Base-by-base conservation (phyloP, 2,329 filamentous ascomycete species). In the Fusarium proliferatum region DNA sequence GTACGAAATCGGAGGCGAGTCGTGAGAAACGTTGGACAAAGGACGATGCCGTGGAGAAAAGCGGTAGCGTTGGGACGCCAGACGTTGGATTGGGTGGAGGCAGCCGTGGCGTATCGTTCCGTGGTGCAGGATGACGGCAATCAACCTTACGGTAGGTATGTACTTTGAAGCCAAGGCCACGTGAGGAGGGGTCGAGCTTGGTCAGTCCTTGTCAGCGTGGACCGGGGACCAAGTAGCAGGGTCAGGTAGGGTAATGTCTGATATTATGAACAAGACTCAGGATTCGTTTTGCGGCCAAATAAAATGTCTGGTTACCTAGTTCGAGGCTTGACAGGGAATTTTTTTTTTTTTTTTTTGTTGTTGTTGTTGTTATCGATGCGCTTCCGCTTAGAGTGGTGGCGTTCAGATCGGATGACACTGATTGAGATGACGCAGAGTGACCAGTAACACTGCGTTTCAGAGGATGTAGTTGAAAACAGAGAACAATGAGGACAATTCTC, bases 121-220 rank as follows among this genome's bases (percentile, higher is more conserved):
- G 36, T 64, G 42, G 60, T 57, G 64, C 57, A 57, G 75, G 69
- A 77, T 77, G 73, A 77, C 59, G 75, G 72, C 65, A 67, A 61
- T 58, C 66, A 62, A 57, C 56, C 41, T 48, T 48, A 26, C 45
- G 9, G 30, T 63, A 53, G 16, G 30, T 65, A 53, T 11, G 21
- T 65, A 53, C 60, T 51, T 53, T 51, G 57, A 61, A 67, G 69
- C 69, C 67, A 73, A 62, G 73, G 63, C 75, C 76, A 78, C 76
- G 76, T 78, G 76, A 78, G 76, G 76, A 74, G 76, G 76, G 76
- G 76, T 68, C 65, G 55, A 77, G 49, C 63, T 71, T 74, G 67
- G 70, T 53, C 60, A 60, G 69, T 61, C 46, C 62, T 70, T 62
- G 75, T 76, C 72, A 77, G 73, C 75, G 57, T 52, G 36, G 65